A percentile compares a stretch with the other conserved stretches of the same genome.
Conservation (phyloP, 2,329 filamentous ascomycete genomes). For the Pestalotiopsis sp. region DNA sequence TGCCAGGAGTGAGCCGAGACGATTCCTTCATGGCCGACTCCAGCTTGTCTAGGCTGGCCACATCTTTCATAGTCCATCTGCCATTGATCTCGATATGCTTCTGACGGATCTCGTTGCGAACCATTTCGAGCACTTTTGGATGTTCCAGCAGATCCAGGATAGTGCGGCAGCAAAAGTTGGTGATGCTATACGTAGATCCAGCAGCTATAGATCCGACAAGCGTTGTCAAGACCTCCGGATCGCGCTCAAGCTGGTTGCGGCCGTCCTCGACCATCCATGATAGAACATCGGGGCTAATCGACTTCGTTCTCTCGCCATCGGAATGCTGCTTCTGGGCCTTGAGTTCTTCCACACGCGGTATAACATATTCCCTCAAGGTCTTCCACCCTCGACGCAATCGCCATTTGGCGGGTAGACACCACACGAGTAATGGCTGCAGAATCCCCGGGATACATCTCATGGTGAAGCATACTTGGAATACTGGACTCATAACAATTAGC, state of each 20-base stretch:
- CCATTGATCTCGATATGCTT: constrained; percentile 9
- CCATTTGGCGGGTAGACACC: constrained; percentile 18
- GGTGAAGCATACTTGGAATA: neutral
- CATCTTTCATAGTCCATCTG: constrained; percentile 11
- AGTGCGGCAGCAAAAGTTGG: neutral
- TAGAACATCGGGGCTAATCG: neutral
- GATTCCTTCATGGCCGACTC: constrained; percentile 22
- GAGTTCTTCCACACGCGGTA: constrained; percentile 7
- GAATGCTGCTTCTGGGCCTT: neutral
- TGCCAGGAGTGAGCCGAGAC: constrained; percentile 11
- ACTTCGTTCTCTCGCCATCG: neutral
- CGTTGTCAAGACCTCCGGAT: neutral
- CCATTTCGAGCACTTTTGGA: constrained; percentile 8
- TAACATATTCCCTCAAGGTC: constrained; percentile 5
- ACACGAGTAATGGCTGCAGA: constrained; percentile 16
- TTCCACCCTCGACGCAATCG: constrained; percentile 8
- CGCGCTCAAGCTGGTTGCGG: neutral
- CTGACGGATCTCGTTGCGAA: constrained; percentile 14
- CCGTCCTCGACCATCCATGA: constrained; percentile 19
- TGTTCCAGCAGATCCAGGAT: constrained; percentile 14
- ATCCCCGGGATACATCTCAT: constrained; percentile 9
- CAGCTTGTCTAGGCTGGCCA: constrained; percentile 18
- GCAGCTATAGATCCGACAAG: constrained; percentile 5
- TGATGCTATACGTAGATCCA: constrained; percentile 11
- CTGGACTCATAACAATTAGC: too few species aligned